phyloP scores from a whole-genome alignment of 805 yeast species.

The Wickerhamiella lipophila region DNA sequence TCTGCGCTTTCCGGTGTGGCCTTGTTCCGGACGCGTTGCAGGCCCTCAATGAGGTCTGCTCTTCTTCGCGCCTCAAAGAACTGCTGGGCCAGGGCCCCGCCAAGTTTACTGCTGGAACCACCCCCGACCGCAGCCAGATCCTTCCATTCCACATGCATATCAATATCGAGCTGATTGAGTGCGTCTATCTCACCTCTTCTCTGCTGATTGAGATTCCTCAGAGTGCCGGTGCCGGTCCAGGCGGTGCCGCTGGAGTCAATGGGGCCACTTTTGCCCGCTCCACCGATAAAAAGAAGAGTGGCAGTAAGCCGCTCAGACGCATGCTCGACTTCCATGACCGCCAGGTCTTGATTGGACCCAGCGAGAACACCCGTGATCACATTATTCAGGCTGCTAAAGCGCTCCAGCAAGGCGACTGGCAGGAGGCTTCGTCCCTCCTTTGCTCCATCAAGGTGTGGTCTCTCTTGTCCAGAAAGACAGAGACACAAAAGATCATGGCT shows the following conservation, averaged over 20 bases:
- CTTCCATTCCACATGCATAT: slow-evolving; percentile 98
- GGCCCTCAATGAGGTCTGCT: slow-evolving; percentile 74
- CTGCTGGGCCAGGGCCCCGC: slow-evolving; percentile 84
- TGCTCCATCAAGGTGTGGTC: slow-evolving; percentile 76
- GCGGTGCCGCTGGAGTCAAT: slow-evolving; percentile 30
- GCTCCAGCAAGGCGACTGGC: slow-evolving; percentile 85
- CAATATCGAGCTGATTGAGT: slow-evolving; percentile 86
- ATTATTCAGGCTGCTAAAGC: slow-evolving; percentile 85
- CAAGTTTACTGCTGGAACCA: slow-evolving; percentile 34
- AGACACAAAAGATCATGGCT: slow-evolving; percentile 38
- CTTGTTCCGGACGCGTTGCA: slow-evolving; percentile 76
- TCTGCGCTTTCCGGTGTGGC: slow-evolving; percentile 88
- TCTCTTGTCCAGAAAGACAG: slow-evolving; percentile 44
- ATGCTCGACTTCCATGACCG: slow-evolving; percentile 85
- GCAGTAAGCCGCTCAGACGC: slow-evolving; percentile 77
- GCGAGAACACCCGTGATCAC: slow-evolving; percentile 89
- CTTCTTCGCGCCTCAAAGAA: slow-evolving; percentile 77
- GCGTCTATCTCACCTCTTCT: slow-evolving; percentile 82
- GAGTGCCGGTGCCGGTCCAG: slow-evolving; percentile 54
- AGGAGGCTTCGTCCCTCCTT: slow-evolving; percentile 56
- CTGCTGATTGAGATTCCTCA: slow-evolving; percentile 84
- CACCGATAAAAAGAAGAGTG: slow-evolving; percentile 47
- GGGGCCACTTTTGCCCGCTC: background rate
- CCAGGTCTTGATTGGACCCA: slow-evolving; percentile 93
- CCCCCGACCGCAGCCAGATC: slow-evolving; percentile 57